phyloP scores from a whole-genome alignment of 495 filamentous ascomycete genomes.

The Filosporella fistucella region DNA sequence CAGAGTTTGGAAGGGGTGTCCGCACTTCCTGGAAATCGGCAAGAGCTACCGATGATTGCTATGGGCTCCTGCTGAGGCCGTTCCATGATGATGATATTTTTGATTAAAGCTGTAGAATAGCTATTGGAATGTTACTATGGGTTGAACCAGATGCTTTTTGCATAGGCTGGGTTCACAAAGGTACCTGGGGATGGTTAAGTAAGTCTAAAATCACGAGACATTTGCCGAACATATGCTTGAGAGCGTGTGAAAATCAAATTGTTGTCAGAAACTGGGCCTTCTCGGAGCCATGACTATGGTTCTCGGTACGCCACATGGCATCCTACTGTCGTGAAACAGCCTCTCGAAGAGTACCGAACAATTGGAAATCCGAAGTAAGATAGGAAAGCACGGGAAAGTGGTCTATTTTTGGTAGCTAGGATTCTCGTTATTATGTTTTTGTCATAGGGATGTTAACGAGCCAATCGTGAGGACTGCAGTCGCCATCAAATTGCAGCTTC shows the following conservation, averaged over 20 bases:
- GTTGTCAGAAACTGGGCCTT: background rate
- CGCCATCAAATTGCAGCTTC: background rate
- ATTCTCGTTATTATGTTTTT: background rate
- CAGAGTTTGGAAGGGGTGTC: constrained; percentile 4
- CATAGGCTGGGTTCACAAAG: background rate
- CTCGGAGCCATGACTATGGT: background rate
- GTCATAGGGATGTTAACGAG: background rate
- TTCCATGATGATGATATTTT: too few relatives aligned
- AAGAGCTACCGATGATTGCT: constrained; percentile 6
- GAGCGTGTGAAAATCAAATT: background rate
- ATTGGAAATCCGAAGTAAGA: background rate
- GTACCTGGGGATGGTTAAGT: background rate
- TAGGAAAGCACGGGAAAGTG: background rate
- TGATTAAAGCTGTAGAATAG: too few relatives aligned
- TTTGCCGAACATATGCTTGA: background rate
- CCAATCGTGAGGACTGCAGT: background rate
- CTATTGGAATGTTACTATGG: too few relatives aligned
- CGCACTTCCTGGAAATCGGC: constrained; percentile 8
- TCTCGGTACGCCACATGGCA: background rate
- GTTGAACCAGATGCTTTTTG: background rate
- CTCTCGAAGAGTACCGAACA: background rate
- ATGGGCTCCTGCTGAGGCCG: too few relatives aligned
- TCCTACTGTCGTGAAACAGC: background rate
- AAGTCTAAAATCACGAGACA: background rate
- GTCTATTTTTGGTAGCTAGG: background rate